A percentile compares a stretch with the other conserved stretches of the same genome.
These are phyloP conservation scores for Trypanosoma boissoni DNA, from an alignment of 208 protist genomes.

Conservation along the genomic window DNA sequence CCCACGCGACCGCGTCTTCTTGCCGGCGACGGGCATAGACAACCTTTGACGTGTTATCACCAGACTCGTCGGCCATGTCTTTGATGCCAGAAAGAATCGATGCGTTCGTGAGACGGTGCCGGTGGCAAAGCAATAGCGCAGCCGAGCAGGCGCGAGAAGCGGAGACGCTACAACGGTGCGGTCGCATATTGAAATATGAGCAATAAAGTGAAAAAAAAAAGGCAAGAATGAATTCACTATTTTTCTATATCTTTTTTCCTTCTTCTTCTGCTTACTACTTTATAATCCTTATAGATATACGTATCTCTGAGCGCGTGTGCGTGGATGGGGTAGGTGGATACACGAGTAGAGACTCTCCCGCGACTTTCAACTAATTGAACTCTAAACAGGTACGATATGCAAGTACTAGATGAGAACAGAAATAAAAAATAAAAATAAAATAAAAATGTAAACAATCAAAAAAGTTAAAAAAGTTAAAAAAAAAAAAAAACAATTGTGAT, in stretches of 20 bases:
- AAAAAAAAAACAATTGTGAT: not conserved
- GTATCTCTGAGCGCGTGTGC: no score
- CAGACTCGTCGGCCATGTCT: conserved; percentile 54
- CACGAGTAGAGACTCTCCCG: no score
- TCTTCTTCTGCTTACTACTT: not conserved
- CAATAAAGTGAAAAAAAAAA: not conserved
- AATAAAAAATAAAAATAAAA: not conserved
- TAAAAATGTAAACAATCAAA: not conserved
- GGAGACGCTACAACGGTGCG: not conserved
- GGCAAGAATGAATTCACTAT: not conserved
- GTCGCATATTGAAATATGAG: not conserved
- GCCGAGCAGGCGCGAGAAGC: not conserved
- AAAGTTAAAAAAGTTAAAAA: conserved; percentile 1
- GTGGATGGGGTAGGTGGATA: no score
- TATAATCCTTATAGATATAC: conserved; percentile 6
- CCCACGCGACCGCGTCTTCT: conserved; percentile 71
- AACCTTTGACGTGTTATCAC: conserved; percentile 73
- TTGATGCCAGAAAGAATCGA: conserved; percentile 69
- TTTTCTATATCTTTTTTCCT: conserved; percentile 7
- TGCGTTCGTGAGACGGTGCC: conserved; percentile 66
- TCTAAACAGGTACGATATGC: no score
- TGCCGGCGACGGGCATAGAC: conserved; percentile 69
- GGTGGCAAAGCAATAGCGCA: not conserved
- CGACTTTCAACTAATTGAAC: no score
- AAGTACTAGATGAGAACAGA: not conserved